Conservation (phyloP, 2,329 filamentous ascomycete species). For the Aureobasidium vineae region DNA sequence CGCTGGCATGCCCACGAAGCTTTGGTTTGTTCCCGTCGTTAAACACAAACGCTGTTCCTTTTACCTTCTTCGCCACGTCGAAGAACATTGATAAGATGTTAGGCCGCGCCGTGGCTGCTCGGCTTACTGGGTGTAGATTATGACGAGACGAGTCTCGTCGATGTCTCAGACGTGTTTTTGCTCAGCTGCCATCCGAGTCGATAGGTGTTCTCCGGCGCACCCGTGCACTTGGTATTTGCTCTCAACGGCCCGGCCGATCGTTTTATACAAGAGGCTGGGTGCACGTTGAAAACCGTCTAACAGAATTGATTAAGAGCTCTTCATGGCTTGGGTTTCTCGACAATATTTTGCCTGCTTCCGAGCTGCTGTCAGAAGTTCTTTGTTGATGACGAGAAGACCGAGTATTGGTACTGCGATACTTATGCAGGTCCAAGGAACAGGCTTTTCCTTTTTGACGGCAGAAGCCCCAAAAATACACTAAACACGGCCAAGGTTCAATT, state of each 20-base stretch:
- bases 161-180: constrained; percentile 24
- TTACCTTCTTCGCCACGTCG: constrained; percentile 19
- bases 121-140: not conserved
- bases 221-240: constrained; percentile 14
- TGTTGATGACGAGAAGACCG: not conserved
- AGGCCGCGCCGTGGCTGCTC: not conserved
- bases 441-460: not conserved
- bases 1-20: not conserved
- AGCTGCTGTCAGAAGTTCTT: not conserved
- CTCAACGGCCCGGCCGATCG: constrained; percentile 25
- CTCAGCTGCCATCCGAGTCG: not conserved
- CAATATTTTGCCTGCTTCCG: not conserved
- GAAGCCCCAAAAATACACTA: constrained; percentile 3
- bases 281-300: not conserved
- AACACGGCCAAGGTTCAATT: constrained; percentile 6
- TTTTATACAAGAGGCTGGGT: constrained; percentile 14
- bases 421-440: constrained; percentile 25
- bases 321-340: not conserved
- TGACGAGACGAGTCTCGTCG: constrained; percentile 23
- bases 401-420: constrained; percentile 16
- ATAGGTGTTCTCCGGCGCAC: constrained; percentile 9
- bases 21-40: constrained; percentile 8
- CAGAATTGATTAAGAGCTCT: not conserved
- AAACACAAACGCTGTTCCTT: constrained; percentile 9
- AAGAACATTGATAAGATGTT: constrained; percentile 8